These are phyloP conservation scores for Russula virescens DNA, from an alignment of 768 basidiomycete genomes.

Conservation along the genomic window DNA sequence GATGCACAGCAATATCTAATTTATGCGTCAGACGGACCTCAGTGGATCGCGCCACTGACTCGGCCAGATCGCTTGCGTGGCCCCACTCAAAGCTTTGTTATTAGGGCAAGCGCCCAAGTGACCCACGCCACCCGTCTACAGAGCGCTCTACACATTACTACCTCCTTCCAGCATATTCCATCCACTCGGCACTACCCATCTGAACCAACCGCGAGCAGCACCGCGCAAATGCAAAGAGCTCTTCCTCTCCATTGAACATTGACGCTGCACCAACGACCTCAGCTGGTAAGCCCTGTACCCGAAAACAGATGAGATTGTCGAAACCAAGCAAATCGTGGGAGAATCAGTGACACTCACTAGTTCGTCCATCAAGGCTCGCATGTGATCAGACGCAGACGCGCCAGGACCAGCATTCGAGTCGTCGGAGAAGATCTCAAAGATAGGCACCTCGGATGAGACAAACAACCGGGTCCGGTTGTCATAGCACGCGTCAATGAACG, in stretches of 20 bases:
- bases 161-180: slow-evolving; percentile 37
- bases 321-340: neutral
- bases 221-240: slow-evolving; percentile 93
- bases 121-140: neutral
- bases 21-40: neutral
- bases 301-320: neutral
- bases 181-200: slow-evolving; percentile 91
- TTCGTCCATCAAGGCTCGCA: slow-evolving; percentile 93
- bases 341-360: slow-evolving; percentile 44
- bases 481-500: slow-evolving; percentile 95
- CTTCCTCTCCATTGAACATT: slow-evolving; percentile 95
- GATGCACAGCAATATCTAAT: neutral
- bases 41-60: neutral
- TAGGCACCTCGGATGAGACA: slow-evolving; percentile 87
- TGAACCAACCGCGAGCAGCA: slow-evolving; percentile 83
- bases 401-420: slow-evolving; percentile 37
- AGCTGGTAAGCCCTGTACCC: slow-evolving; percentile 62
- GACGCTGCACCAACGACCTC: slow-evolving; percentile 76
- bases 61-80: neutral
- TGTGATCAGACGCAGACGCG: slow-evolving; percentile 64
- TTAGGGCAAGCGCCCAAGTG: too few species aligned
- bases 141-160: neutral
- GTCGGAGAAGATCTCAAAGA: slow-evolving; percentile 85
- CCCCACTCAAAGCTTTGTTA: too few species aligned
- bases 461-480: slow-evolving; percentile 94